These are phyloP conservation scores for Populus tremula DNA, from an alignment of 345 rosid species.

Conservation along the genomic window DNA sequence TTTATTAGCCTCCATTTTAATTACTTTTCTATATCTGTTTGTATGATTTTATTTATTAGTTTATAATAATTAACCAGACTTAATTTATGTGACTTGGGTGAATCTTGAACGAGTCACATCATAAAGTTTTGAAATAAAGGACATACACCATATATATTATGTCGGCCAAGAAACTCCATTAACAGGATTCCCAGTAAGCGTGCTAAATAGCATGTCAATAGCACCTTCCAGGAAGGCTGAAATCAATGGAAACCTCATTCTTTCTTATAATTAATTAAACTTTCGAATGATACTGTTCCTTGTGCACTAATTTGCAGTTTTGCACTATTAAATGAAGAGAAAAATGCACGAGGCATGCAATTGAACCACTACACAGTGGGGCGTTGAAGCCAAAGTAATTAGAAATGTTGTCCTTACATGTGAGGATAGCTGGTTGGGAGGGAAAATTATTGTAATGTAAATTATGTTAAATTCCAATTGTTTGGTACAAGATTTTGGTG, in stretches of 20 bases:
- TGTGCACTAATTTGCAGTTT: neutral
- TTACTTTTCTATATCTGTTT: too few species aligned
- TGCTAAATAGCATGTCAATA: neutral
- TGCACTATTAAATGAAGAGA: neutral
- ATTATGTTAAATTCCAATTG: slow-evolving; percentile 34
- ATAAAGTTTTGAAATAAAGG: neutral
- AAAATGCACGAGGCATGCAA: neutral
- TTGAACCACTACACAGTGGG: slow-evolving; percentile 12
- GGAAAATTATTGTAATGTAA: slow-evolving; percentile 20
- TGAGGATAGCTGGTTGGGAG: slow-evolving; percentile 20
- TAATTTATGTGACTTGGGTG: too few species aligned
- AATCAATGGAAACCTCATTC: neutral
- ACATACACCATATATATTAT: too few species aligned
- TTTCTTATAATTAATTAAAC: neutral
- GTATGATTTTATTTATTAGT: too few species aligned
- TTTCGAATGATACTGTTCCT: neutral
- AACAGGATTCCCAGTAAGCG: neutral
- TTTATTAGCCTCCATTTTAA: too few species aligned
- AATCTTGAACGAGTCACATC: neutral
- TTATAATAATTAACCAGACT: too few species aligned
- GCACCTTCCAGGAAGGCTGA: neutral
- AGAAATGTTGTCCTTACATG: slow-evolving; percentile 20
- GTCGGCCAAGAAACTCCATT: neutral
- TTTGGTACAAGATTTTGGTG: slow-evolving; percentile 28
- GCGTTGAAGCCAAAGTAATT: slow-evolving; percentile 45